phyloP scores from a whole-genome alignment of 257 asterid genomes.

The Oldenlandia corymbosa region DNA sequence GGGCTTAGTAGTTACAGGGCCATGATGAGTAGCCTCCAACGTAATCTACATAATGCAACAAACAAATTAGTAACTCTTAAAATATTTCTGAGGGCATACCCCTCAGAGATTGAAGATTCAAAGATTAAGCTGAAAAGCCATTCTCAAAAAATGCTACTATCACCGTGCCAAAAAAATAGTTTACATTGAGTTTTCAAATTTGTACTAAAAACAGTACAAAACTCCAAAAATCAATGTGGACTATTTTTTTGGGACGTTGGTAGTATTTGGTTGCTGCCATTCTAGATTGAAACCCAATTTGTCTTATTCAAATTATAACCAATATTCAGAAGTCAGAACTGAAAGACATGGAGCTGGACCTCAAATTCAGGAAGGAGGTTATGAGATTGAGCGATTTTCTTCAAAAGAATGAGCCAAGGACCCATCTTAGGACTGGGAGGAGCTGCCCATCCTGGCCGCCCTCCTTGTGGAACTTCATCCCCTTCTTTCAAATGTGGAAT shows the following conservation, averaged over 20 bases:
- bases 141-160: neutral
- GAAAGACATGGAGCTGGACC: conserved; percentile 34
- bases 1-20: conserved; percentile 82
- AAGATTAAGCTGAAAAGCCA: neutral
- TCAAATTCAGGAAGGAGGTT: conserved; percentile 87
- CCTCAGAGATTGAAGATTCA: neutral
- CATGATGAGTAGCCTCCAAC: conserved; percentile 92
- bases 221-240: no score
- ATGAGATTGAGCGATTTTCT: conserved; percentile 72
- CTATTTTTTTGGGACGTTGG: no score
- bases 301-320: neutral
- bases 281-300: neutral
- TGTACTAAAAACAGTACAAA: no score
- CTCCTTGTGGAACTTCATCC: conserved; percentile 82
- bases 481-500: conserved; percentile 88
- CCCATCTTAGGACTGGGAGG: conserved; percentile 92
- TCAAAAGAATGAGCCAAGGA: conserved; percentile 72
- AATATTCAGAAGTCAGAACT: neutral
- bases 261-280: neutral
- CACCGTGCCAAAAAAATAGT: no score
- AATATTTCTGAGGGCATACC: neutral
- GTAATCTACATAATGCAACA: conserved; percentile 52
- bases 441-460: conserved; percentile 89
- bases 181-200: no score
- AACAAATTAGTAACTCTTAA: conserved; percentile 2